Percentiles rank a stretch among this genome's conserved stretches.
Evolutionary conservation across 2,329 filamentous ascomycete species (phyloP).

Genomic region (Alternaria triticina): DNA sequence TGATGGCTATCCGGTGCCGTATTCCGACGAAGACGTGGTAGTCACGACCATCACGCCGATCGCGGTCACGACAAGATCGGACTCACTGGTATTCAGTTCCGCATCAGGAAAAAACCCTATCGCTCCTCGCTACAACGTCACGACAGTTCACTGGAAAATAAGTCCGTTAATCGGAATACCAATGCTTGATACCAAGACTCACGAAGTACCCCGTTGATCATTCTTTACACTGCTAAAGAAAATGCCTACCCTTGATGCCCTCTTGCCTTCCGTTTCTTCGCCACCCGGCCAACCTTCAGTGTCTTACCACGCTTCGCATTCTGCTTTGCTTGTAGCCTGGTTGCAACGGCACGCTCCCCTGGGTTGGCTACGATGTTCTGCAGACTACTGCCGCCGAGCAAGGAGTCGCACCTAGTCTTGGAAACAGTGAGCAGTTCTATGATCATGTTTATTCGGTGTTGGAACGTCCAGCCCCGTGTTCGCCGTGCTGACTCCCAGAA

Average conservation of each 20-base stretch:
- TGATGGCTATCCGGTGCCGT: not conserved
- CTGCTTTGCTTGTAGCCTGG: not conserved
- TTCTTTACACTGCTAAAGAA: not conserved
- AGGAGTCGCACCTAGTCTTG: conserved; percentile 5
- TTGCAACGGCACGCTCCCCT: not conserved
- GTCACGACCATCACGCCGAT: not conserved
- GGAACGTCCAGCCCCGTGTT: not conserved
- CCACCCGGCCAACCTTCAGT: not conserved
- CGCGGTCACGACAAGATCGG: not conserved
- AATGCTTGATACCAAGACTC: not conserved
- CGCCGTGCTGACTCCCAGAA: not conserved
- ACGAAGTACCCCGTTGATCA: not conserved
- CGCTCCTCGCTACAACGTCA: not conserved
- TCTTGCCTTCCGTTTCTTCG: not conserved
- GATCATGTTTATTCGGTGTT: not conserved
- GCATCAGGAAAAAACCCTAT: not conserved
- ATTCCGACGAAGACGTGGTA: not conserved
- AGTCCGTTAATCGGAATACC: not conserved
- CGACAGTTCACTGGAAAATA: not conserved
- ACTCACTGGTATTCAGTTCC: not conserved
- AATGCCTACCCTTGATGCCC: not conserved
- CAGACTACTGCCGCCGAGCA: conserved; percentile 1
- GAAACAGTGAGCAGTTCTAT: not conserved
- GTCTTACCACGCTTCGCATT: not conserved
- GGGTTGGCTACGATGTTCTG: conserved; percentile 1